A percentile compares a stretch with the other conserved stretches of the same genome.
phyloP scores from a whole-genome alignment of 2,329 filamentous ascomycete species.

The Alternaria hordeiaustralica region DNA sequence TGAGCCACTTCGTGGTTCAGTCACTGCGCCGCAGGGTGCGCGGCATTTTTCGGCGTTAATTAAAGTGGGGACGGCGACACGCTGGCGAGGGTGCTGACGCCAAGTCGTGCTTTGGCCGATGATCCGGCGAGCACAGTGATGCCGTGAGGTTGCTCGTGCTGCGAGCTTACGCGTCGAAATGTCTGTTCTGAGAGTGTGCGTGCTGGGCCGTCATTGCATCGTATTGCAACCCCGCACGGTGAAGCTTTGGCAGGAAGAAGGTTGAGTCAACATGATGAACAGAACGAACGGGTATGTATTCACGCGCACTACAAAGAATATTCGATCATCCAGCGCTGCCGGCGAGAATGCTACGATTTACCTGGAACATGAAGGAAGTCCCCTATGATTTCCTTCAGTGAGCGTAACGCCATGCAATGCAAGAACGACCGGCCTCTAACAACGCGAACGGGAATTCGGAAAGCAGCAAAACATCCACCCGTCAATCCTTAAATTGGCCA shows the following conservation, averaged over 20 bases:
- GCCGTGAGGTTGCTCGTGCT: background rate
- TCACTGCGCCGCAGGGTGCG: conserved; percentile 14
- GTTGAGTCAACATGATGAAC: background rate
- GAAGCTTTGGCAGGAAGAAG: background rate
- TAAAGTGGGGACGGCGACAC: background rate
- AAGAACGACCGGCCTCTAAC: background rate
- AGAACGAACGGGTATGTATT: background rate
- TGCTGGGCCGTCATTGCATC: background rate
- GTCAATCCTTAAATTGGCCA: background rate
- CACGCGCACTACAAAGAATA: background rate
- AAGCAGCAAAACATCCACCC: background rate
- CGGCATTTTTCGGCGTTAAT: conserved; percentile 2
- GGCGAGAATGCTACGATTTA: background rate
- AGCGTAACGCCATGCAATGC: conserved; percentile 13
- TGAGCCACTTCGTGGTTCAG: conserved; percentile 17
- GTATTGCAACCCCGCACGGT: background rate
- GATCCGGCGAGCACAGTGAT: background rate
- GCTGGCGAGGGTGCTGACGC: background rate
- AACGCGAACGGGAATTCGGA: background rate
- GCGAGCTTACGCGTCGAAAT: background rate
- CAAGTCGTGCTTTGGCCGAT: background rate
- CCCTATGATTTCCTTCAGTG: background rate
- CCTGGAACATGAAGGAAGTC: background rate
- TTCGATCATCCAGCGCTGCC: background rate
- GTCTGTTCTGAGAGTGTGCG: background rate